Evolutionary conservation across 306 rosid genomes (phyloP).

Genomic region (Malus sieversii): DNA sequence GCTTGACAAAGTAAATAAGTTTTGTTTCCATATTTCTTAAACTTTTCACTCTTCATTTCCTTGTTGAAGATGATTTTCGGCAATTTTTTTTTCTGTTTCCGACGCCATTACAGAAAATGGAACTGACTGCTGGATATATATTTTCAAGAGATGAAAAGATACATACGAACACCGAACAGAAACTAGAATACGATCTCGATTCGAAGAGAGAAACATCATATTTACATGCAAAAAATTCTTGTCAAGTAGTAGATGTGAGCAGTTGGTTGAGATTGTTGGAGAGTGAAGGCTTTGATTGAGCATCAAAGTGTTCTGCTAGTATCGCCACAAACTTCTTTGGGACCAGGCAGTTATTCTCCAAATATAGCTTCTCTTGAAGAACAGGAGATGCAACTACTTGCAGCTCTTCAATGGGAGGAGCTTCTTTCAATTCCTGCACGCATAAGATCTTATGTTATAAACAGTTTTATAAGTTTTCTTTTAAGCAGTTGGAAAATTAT

Average conservation of each 20-base stretch:
- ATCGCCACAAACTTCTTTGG: slow-evolving; percentile 31
- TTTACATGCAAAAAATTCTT: background rate
- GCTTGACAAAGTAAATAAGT: background rate
- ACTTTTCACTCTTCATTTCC: background rate
- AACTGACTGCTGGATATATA: too few relatives aligned
- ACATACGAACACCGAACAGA: background rate
- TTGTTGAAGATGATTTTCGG: background rate
- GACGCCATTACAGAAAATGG: too few relatives aligned
- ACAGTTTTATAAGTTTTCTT: too few relatives aligned
- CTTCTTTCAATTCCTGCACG: background rate
- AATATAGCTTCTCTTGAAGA: slow-evolving; percentile 56
- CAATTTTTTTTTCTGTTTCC: too few relatives aligned
- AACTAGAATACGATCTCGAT: background rate
- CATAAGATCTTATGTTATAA: background rate
- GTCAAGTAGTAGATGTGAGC: background rate
- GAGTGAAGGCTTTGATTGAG: slow-evolving; percentile 33
- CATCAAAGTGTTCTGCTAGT: slow-evolving; percentile 17
- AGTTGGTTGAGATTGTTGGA: slow-evolving; percentile 27
- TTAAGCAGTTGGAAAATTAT: too few relatives aligned
- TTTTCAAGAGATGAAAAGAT: background rate
- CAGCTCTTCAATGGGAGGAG: background rate
- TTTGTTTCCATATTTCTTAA: background rate
- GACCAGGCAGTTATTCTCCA: slow-evolving; percentile 46
- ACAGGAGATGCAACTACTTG: slow-evolving; percentile 30
- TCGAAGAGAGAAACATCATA: background rate